A percentile compares a stretch with the other conserved stretches of the same genome.
Conservation (phyloP, 73 alveolate genomes). For the Tetrahymena malaccensis region DNA sequence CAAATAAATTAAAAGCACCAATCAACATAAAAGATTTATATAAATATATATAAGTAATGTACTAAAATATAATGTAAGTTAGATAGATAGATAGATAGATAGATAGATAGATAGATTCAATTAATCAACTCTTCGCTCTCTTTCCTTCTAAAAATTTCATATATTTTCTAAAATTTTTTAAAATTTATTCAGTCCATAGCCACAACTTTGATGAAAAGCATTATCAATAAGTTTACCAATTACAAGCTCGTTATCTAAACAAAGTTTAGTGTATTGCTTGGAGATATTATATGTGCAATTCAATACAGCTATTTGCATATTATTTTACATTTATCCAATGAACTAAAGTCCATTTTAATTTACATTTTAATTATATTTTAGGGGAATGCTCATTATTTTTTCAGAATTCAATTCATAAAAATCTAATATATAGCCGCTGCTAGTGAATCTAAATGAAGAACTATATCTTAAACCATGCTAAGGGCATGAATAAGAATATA, state of each 20-base stretch:
- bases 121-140: too few relatives aligned
- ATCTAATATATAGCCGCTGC: not conserved
- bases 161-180: not conserved
- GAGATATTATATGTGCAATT: not conserved
- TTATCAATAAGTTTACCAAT: not conserved
- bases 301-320: not conserved
- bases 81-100: too few relatives aligned
- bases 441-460: not conserved
- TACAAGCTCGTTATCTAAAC: not conserved
- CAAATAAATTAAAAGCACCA: not conserved
- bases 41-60: not conserved
- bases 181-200: not conserved
- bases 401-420: not conserved
- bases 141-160: too few relatives aligned
- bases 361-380: not conserved
- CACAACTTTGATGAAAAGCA: not conserved
- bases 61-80: not conserved
- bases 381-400: not conserved
- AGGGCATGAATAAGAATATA: not conserved
- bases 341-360: not conserved
- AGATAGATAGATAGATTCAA: too few relatives aligned
- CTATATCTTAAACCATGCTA: not conserved
- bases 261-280: not conserved
- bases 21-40: not conserved
- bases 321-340: not conserved